phyloP scores from a whole-genome alignment of 768 basidiomycete species.

The Podaxis sp. region DNA sequence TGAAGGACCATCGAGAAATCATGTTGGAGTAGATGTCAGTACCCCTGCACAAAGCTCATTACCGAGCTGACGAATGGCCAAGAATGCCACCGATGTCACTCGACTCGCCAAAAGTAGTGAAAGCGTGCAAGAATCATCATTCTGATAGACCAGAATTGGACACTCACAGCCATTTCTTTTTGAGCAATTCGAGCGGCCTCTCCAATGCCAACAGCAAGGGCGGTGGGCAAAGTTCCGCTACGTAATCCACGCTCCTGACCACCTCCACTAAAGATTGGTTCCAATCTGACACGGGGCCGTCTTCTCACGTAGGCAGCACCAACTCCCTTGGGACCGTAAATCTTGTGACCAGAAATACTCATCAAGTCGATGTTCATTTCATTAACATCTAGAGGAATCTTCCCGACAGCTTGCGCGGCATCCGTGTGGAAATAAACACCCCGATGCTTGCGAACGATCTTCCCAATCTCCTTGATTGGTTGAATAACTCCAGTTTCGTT shows the following conservation, averaged over 20 bases:
- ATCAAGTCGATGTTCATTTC: conserved; percentile 94
- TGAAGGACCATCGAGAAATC: not conserved
- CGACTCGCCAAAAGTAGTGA: conserved; percentile 35
- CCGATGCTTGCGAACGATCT: conserved; percentile 79
- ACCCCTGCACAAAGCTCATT: conserved; percentile 89
- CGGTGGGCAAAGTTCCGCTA: conserved; percentile 90
- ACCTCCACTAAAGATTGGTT: conserved; percentile 93
- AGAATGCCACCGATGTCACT: conserved; percentile 36
- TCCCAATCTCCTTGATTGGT: conserved; percentile 93
- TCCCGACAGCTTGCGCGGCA: conserved; percentile 93
- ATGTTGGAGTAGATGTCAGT: conserved; percentile 53
- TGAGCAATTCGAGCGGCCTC: conserved; percentile 93
- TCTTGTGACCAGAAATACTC: conserved; percentile 96
- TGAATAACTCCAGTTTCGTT: conserved; percentile 99
- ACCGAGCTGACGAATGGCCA: conserved; percentile 43
- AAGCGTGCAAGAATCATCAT: conserved; percentile 51
- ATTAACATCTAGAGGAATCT: conserved; percentile 91
- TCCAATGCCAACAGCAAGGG: conserved; percentile 88
- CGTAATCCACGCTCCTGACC: conserved; percentile 96
- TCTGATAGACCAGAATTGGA: conserved; percentile 15
- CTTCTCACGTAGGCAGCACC: conserved; percentile 94
- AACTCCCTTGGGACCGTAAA: conserved; percentile 97
- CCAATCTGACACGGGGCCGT: conserved; percentile 88
- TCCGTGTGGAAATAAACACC: conserved; percentile 97
- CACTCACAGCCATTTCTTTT: conserved; percentile 89